These are phyloP conservation scores for Ceratocystis destructans DNA, from an alignment of 2,329 filamentous ascomycete species.

Conservation along the genomic window DNA sequence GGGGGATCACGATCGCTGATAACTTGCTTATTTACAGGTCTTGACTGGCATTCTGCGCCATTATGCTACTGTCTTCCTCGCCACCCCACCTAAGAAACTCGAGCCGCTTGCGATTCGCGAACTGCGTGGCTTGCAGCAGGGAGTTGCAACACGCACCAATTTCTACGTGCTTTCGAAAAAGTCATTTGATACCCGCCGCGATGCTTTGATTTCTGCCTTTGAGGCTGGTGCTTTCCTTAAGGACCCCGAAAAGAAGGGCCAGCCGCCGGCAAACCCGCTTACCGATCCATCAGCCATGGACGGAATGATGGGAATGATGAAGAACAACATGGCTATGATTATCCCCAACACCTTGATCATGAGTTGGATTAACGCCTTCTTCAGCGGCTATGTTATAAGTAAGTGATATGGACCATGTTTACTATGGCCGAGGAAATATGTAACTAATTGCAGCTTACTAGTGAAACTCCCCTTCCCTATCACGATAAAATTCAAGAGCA, in stretches of 20 bases:
- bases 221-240: constrained; percentile 82
- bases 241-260: constrained; percentile 70
- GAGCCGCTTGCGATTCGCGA: constrained; percentile 66
- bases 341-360: constrained; percentile 97
- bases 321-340: constrained; percentile 99
- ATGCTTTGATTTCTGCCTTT: constrained; percentile 65
- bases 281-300: constrained; percentile 95
- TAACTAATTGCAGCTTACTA: constrained; percentile 22
- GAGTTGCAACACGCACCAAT: constrained; percentile 72
- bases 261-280: constrained; percentile 86
- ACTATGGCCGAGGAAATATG: neutral
- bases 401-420: constrained; percentile 22
- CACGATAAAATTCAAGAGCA: constrained; percentile 98
- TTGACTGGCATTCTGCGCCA: constrained; percentile 90
- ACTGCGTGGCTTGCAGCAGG: constrained; percentile 70
- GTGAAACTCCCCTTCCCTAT: constrained; percentile 96
- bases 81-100: constrained; percentile 68
- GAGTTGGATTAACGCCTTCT: constrained; percentile 99
- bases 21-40: constrained; percentile 34
- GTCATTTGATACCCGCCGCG: constrained; percentile 68
- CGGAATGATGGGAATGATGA: constrained; percentile 99
- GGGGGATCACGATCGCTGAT: neutral
- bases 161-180: constrained; percentile 63
- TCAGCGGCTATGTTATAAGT: constrained; percentile 96
- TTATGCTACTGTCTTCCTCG: constrained; percentile 87